Evolutionary conservation across 129 eudicot genomes (phyloP).

Genomic region (Apium graveolens): DNA sequence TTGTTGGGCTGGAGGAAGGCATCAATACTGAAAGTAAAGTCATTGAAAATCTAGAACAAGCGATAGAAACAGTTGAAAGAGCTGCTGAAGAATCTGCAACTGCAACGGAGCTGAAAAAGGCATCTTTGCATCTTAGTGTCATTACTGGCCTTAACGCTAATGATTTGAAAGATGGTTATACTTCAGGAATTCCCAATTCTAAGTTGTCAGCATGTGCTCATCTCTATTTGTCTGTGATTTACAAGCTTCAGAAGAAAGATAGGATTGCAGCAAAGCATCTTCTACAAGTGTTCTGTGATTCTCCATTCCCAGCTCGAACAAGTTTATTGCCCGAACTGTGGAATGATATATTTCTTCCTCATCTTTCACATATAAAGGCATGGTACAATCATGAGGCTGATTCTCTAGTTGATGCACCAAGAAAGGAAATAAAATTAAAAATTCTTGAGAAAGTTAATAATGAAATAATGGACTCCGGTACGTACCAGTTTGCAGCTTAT

Average conservation of each 20-base stretch:
- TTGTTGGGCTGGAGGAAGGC: conserved; percentile 37
- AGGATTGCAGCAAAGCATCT: conserved; percentile 61
- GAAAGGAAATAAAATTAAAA: conserved; percentile 42
- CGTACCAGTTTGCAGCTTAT: conserved; percentile 61
- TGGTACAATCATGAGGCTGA: conserved; percentile 58
- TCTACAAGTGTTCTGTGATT: conserved; percentile 71
- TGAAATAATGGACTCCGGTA: conserved; percentile 59
- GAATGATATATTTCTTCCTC: conserved; percentile 59
- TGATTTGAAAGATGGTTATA: conserved; percentile 53
- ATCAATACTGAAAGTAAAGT: conserved; percentile 49
- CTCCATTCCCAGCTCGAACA: conserved; percentile 62
- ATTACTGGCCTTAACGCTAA: conserved; percentile 60
- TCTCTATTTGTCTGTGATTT: conserved; percentile 60
- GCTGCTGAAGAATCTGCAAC: conserved; percentile 52
- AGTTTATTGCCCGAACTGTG: conserved; percentile 53
- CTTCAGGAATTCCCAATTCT: conserved; percentile 63
- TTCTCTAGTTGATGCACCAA: conserved; percentile 32
- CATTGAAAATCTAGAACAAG: conserved; percentile 65
- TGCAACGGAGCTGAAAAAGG: conserved; percentile 59
- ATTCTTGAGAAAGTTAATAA: conserved; percentile 54
- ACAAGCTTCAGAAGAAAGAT: conserved; percentile 60
- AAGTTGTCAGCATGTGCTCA: conserved; percentile 78
- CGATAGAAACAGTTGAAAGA: conserved; percentile 68
- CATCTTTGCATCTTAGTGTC: conserved; percentile 73
- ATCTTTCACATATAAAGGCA: conserved; percentile 51